phyloP scores from a whole-genome alignment of 169 alveolate species.

The Theileria annulata region DNA sequence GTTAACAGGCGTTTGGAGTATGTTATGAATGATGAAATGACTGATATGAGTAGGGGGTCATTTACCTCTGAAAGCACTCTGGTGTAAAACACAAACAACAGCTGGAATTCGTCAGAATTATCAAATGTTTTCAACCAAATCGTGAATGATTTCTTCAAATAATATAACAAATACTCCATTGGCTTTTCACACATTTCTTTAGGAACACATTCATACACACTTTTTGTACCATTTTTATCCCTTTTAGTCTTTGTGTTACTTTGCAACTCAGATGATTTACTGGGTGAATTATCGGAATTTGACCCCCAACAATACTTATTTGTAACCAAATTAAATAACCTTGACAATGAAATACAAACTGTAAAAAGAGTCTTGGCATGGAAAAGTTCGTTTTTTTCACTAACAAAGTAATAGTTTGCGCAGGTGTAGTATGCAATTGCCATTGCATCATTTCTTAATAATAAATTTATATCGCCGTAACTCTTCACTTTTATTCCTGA shows the following conservation, averaged over 20 bases:
- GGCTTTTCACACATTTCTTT: neutral
- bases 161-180: neutral
- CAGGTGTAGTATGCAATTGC: neutral
- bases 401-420: neutral
- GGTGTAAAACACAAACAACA: neutral
- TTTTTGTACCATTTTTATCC: neutral
- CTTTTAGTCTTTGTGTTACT: neutral
- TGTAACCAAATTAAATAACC: no score
- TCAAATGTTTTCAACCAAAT: constrained; percentile 4
- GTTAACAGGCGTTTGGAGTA: neutral
- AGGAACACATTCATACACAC: neutral
- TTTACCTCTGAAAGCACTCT: neutral
- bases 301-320: no score
- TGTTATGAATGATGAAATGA: neutral
- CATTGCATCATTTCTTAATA: neutral
- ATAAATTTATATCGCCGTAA: neutral
- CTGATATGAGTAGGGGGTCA: neutral
- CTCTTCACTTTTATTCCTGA: neutral
- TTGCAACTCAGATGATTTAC: no score
- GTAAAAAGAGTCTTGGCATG: neutral
- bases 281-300: no score
- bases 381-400: neutral
- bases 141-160: neutral
- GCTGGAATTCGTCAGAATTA: neutral
- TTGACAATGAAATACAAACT: neutral